Conservation (phyloP, 192 early-diverging fungal genomes). For the Coemansia aciculifera region DNA sequence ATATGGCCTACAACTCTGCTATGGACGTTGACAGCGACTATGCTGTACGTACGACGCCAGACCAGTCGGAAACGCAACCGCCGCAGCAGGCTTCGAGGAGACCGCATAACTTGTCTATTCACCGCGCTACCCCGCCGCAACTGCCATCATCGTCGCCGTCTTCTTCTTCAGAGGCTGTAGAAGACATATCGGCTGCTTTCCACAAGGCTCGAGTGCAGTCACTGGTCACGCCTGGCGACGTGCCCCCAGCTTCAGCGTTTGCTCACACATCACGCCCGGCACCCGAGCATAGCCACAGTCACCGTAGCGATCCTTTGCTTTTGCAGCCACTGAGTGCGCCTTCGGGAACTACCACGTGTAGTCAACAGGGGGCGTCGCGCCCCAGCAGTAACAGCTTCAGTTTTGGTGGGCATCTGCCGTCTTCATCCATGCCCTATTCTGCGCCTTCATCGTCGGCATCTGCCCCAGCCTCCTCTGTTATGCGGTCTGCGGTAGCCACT, state of each 20-base stretch:
- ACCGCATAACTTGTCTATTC: constrained; percentile 9
- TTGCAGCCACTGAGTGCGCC: constrained; percentile 35
- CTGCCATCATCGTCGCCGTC: constrained; percentile 2
- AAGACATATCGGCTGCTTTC: constrained; percentile 36
- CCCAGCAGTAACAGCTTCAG: constrained; percentile 51
- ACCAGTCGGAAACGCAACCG: background rate
- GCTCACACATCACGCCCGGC: constrained; percentile 26
- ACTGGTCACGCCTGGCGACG: constrained; percentile 21
- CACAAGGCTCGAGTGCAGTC: constrained; percentile 54
- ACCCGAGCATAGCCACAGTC: constrained; percentile 17
- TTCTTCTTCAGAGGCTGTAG: constrained; percentile 14
- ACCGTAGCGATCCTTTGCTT: constrained; percentile 17
- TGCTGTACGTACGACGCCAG: constrained; percentile 5
- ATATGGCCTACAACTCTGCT: background rate
- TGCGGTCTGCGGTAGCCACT: constrained; percentile 21
- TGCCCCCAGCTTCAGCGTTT: constrained; percentile 13
- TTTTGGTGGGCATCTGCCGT: constrained; percentile 1
- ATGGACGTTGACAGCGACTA: constrained; percentile 20
- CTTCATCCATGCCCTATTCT: background rate
- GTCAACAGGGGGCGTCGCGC: constrained; percentile 20
- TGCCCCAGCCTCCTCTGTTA: constrained; percentile 41
- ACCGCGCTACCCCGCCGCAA: background rate
- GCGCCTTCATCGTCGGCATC: constrained; percentile 29
- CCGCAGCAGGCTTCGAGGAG: constrained; percentile 1
- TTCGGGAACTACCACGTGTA: background rate